phyloP scores from a whole-genome alignment of 1,284 basidiomycete genomes.

The Volvariella volvacea region DNA sequence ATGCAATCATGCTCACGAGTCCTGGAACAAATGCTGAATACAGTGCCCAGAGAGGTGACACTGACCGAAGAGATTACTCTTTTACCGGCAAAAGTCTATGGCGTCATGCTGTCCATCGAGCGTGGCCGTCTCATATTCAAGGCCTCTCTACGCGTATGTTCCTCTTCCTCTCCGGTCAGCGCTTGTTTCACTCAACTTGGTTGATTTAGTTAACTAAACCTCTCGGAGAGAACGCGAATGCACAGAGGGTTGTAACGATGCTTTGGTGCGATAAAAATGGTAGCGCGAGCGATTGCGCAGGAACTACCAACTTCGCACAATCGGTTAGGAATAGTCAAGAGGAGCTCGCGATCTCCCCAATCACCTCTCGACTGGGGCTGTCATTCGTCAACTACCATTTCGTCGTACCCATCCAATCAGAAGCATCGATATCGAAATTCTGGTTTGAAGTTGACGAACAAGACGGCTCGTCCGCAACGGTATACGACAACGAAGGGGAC shows the following conservation, averaged over 20 bases:
- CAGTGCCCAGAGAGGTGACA: conserved; percentile 21
- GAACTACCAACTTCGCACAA: conserved; percentile 21
- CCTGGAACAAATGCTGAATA: conserved; percentile 25
- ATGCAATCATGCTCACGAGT: conserved; percentile 19
- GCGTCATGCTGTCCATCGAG: conserved; percentile 27
- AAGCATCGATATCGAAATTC: conserved; percentile 29
- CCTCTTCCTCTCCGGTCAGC: not conserved
- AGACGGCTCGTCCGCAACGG: conserved; percentile 23
- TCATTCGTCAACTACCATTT: conserved; percentile 33
- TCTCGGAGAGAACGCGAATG: conserved; percentile 20
- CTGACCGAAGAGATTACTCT: conserved; percentile 25
- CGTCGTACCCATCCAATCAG: conserved; percentile 28
- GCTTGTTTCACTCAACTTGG: not conserved
- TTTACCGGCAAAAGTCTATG: conserved; percentile 22
- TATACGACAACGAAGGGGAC: conserved; percentile 29
- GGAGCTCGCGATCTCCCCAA: conserved; percentile 27
- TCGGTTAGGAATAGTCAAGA: conserved; percentile 21
- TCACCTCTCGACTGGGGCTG: conserved; percentile 21
- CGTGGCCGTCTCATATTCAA: conserved; percentile 28
- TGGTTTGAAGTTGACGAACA: conserved; percentile 33
- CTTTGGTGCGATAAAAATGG: conserved; percentile 33
- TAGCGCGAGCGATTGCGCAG: conserved; percentile 20
- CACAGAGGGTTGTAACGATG: conserved; percentile 27
- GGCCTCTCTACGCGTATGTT: conserved; percentile 25
- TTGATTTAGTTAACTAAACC: conserved; percentile 22